These are phyloP conservation scores for Blepharisma japonicum DNA, from an alignment of 73 alveolate species.

Conservation along the genomic window DNA sequence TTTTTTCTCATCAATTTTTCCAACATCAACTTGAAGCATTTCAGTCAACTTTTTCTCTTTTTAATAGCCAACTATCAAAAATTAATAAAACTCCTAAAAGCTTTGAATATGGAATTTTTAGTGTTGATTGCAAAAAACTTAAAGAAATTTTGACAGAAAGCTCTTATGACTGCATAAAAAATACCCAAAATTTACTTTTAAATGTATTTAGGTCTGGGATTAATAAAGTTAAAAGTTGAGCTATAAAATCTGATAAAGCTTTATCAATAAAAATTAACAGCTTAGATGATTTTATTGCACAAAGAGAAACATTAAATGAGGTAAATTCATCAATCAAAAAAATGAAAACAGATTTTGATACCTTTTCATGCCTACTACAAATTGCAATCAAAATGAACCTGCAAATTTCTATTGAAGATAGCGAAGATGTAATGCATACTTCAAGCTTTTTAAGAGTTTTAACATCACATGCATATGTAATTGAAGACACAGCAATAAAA, in stretches of 20 bases:
- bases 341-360: not conserved
- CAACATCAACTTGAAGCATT: constrained; percentile 10
- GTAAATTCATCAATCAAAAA: not conserved
- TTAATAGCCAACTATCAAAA: not conserved
- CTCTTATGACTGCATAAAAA: not conserved
- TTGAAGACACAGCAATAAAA: constrained; percentile 16
- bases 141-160: not conserved
- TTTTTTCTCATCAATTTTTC: constrained; percentile 32
- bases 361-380: not conserved
- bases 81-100: not conserved
- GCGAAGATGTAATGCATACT: not conserved
- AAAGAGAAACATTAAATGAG: constrained; percentile 3
- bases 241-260: not conserved
- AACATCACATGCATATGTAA: not conserved
- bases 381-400: not conserved
- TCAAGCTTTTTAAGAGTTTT: not conserved
- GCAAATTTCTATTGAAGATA: not conserved
- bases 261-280: not conserved
- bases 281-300: constrained; percentile 18
- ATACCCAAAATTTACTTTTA: not conserved
- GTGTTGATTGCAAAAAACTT: constrained; percentile 18
- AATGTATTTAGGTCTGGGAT: not conserved
- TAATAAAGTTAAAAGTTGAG: not conserved
- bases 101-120: constrained; percentile 1
- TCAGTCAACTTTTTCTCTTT: constrained; percentile 6